phyloP scores from a whole-genome alignment of 306 rosid species.

The Mimosa bimucronata region DNA sequence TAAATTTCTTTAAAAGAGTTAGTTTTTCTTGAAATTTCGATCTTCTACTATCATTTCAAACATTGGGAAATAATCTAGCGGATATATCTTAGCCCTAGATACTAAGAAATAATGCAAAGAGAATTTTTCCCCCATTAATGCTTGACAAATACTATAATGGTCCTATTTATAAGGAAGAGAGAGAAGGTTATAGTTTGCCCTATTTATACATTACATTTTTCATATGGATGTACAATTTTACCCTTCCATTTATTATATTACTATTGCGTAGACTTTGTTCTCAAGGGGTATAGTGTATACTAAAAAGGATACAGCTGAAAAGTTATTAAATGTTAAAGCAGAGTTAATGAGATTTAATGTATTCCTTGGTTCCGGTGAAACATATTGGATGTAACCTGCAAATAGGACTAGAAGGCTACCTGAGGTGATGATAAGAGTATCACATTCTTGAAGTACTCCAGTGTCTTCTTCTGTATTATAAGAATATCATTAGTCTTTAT shows the following conservation, averaged over 20 bases:
- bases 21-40: background rate
- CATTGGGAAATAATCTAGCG: slow-evolving; percentile 8
- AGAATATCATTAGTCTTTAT: slow-evolving; percentile 13
- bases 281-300: too few relatives aligned
- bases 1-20: slow-evolving; percentile 10
- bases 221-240: too few relatives aligned
- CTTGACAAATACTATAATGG: background rate
- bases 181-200: too few relatives aligned
- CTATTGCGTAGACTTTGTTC: too few relatives aligned
- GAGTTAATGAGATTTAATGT: too few relatives aligned
- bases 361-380: too few relatives aligned
- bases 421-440: slow-evolving; percentile 60
- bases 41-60: slow-evolving; percentile 24
- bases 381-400: too few relatives aligned
- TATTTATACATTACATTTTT: too few relatives aligned
- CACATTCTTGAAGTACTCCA: slow-evolving; percentile 50
- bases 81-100: background rate
- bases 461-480: slow-evolving; percentile 48
- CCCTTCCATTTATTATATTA: too few relatives aligned
- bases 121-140: background rate
- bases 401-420: slow-evolving; percentile 32
- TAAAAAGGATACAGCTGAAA: too few relatives aligned
- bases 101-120: slow-evolving; percentile 24
- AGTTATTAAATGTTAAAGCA: too few relatives aligned
- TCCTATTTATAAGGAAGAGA: too few relatives aligned